Evolutionary conservation across 2,329 filamentous ascomycete species (phyloP).

Genomic region (Colletotrichum cordylinicola): DNA sequence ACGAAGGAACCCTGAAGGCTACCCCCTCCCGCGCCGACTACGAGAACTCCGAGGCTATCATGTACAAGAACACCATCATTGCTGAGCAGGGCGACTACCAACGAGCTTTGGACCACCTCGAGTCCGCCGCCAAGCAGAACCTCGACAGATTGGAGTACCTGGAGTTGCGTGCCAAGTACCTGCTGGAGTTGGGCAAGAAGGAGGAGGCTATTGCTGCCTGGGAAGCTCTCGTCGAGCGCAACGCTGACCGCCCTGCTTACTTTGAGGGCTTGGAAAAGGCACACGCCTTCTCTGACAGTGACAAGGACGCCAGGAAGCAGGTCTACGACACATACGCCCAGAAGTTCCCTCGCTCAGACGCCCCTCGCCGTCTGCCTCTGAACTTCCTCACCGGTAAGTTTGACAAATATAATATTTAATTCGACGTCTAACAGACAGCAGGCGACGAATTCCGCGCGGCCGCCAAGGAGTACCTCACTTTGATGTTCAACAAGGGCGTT

Average conservation of each 20-base stretch:
- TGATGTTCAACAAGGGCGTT: constrained; percentile 90
- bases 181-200: constrained; percentile 77
- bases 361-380: constrained; percentile 83
- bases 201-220: constrained; percentile 86
- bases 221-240: constrained; percentile 80
- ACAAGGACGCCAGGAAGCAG: constrained; percentile 69
- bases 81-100: constrained; percentile 86
- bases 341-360: constrained; percentile 84
- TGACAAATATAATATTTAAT: neutral
- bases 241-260: constrained; percentile 86
- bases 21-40: constrained; percentile 79
- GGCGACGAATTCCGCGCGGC: constrained; percentile 81
- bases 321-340: constrained; percentile 79
- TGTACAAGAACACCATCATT: constrained; percentile 97
- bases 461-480: constrained; percentile 78
- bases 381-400: constrained; percentile 79
- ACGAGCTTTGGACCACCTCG: constrained; percentile 85
- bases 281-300: constrained; percentile 44
- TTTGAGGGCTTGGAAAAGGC: constrained; percentile 75
- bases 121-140: constrained; percentile 76
- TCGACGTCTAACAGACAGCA: constrained; percentile 34
- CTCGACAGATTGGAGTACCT: constrained; percentile 85
- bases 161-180: constrained; percentile 85
- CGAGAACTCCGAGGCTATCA: constrained; percentile 89
- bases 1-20: constrained; percentile 90